Evolutionary conservation across 2,329 filamentous ascomycete species (phyloP).

Genomic region (Aureobasidium zeae): DNA sequence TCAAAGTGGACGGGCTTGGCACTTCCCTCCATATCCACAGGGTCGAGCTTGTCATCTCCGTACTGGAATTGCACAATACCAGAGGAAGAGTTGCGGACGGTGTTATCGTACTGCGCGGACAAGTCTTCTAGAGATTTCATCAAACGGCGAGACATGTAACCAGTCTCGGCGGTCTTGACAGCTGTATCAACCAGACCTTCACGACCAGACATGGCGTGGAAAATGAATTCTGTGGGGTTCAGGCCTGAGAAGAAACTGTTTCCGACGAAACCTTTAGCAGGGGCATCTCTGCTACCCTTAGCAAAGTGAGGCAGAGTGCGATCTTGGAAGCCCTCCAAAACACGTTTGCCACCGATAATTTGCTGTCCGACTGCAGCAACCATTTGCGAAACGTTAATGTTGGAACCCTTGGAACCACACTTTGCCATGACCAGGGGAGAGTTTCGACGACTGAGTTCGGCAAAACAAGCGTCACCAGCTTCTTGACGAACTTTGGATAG

Average conservation of each 20-base stretch:
- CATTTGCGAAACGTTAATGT: slow-evolving; percentile 99
- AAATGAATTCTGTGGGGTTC: slow-evolving; percentile 84
- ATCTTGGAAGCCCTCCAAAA: slow-evolving; percentile 93
- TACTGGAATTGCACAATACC: slow-evolving; percentile 95
- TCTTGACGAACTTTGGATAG: slow-evolving; percentile 85
- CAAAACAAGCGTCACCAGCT: slow-evolving; percentile 84
- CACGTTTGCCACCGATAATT: slow-evolving; percentile 88
- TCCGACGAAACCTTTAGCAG: slow-evolving; percentile 89
- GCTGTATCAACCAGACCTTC: slow-evolving; percentile 98
- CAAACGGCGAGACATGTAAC: slow-evolving; percentile 94
- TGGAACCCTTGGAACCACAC: slow-evolving; percentile 91
- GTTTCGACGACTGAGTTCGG: slow-evolving; percentile 82
- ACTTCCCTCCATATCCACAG: slow-evolving; percentile 93
- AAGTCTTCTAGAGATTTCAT: slow-evolving; percentile 98
- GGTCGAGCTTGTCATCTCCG: slow-evolving; percentile 89
- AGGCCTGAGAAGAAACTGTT: slow-evolving; percentile 97
- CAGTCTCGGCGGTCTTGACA: slow-evolving; percentile 97
- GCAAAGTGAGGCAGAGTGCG: slow-evolving; percentile 90
- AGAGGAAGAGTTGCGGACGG: slow-evolving; percentile 80
- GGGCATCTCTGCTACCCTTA: slow-evolving; percentile 84
- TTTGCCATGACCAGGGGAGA: slow-evolving; percentile 94
- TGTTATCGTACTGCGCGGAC: slow-evolving; percentile 87
- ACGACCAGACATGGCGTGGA: slow-evolving; percentile 96
- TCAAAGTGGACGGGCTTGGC: slow-evolving; percentile 88
- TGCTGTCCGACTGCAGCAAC: slow-evolving; percentile 94